These are phyloP conservation scores for Rhodamnia argentea DNA, from an alignment of 345 rosid genomes.

Conservation along the genomic window DNA sequence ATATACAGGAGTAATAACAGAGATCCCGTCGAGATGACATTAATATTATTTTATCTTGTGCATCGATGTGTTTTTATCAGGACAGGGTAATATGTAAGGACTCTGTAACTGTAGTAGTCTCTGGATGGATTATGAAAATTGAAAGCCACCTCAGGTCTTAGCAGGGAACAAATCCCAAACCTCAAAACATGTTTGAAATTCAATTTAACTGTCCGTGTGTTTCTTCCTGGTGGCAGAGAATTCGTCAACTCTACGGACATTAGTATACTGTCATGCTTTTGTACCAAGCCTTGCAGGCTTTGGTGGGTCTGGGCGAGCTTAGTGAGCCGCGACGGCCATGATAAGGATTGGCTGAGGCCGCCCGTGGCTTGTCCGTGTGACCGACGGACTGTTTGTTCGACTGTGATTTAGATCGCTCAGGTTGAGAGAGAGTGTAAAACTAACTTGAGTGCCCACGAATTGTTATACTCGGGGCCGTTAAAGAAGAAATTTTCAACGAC, in stretches of 20 bases:
- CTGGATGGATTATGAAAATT: background rate
- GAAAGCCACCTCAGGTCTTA: background rate
- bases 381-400: background rate
- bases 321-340: background rate
- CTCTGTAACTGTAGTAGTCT: background rate
- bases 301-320: background rate
- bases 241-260: background rate
- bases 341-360: background rate
- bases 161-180: background rate
- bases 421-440: background rate
- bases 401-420: background rate
- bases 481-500: no score
- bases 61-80: background rate
- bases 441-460: no score
- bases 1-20: background rate
- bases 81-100: background rate
- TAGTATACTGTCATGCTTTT: background rate
- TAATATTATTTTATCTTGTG: background rate
- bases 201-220: background rate
- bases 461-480: no score
- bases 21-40: background rate
- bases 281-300: background rate
- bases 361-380: background rate
- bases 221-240: background rate
- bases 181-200: background rate